phyloP scores from a whole-genome alignment of 495 filamentous ascomycete genomes.

The Glarea lozoyensis region DNA sequence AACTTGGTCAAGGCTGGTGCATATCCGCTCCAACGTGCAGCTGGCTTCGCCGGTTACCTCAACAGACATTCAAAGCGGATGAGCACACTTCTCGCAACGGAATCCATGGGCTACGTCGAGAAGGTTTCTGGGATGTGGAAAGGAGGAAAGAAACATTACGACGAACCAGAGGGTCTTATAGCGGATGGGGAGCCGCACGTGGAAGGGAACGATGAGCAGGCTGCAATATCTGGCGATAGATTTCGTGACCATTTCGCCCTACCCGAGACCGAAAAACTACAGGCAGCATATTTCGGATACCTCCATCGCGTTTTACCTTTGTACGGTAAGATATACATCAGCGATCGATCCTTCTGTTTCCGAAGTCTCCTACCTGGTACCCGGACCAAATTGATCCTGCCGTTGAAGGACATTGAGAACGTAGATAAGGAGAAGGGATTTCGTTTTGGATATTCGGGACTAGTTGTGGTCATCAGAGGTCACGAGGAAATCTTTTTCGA shows the following conservation, averaged over 20 bases:
- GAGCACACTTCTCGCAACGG: constrained; percentile 77
- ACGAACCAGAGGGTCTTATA: constrained; percentile 59
- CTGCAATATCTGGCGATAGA: constrained; percentile 53
- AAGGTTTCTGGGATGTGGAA: constrained; percentile 98
- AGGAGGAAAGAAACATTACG: constrained; percentile 83
- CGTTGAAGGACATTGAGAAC: constrained; percentile 87
- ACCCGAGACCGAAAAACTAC: constrained; percentile 73
- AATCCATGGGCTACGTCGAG: constrained; percentile 95
- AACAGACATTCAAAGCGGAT: constrained; percentile 65
- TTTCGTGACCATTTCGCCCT: constrained; percentile 89
- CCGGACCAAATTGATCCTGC: constrained; percentile 86
- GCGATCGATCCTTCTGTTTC: constrained; percentile 86
- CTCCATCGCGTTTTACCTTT: constrained; percentile 82
- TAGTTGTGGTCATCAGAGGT: constrained; percentile 85
- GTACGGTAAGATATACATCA: constrained; percentile 95
- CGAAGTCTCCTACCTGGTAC: constrained; percentile 85
- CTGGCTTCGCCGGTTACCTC: constrained; percentile 75
- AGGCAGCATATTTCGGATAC: constrained; percentile 84
- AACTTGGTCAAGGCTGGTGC: constrained; percentile 65
- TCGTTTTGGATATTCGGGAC: constrained; percentile 80
- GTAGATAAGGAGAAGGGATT: constrained; percentile 94
- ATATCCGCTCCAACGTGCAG: constrained; percentile 80
- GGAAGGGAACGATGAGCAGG: constrained; percentile 55
- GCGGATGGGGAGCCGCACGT: constrained; percentile 48
- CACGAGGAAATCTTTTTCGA: constrained; percentile 98